Evolutionary conservation across 345 rosid species (phyloP).

Genomic region (Jatropha curcas): DNA sequence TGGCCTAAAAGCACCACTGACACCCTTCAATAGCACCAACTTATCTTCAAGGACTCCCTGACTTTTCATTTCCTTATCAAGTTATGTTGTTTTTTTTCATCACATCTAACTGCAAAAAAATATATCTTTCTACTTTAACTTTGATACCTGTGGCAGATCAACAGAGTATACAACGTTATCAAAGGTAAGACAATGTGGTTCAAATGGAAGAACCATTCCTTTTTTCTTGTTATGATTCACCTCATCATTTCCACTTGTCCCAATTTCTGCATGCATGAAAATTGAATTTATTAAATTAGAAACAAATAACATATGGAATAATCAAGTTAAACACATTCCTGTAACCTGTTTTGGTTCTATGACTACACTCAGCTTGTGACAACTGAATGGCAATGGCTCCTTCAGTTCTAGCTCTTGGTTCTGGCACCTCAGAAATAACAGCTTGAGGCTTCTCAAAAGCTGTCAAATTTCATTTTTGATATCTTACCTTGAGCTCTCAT

Average conservation of each 20-base stretch:
- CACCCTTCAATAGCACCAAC: constrained; percentile 65
- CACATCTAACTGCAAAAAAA: not conserved
- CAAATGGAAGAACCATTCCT: constrained; percentile 79
- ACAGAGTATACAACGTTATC: constrained; percentile 60
- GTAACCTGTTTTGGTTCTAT: not conserved
- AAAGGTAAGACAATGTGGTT: constrained; percentile 60
- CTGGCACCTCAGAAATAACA: constrained; percentile 30
- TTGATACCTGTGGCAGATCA: constrained; percentile 71
- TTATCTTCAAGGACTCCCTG: constrained; percentile 59
- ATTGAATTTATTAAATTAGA: not conserved
- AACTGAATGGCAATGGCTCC: constrained; percentile 12
- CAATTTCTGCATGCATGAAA: constrained; percentile 1
- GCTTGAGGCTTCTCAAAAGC: constrained; percentile 57
- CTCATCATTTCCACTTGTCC: not conserved
- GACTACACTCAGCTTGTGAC: constrained; percentile 3
- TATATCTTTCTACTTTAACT: not conserved
- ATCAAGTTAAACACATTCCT: not conserved
- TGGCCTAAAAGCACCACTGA: constrained; percentile 82
- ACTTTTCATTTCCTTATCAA: constrained; percentile 52
- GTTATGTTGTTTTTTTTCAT: not conserved
- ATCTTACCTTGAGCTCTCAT: not conserved
- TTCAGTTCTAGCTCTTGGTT: not conserved
- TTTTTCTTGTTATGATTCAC: constrained; percentile 32
- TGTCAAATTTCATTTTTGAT: constrained; percentile 23
- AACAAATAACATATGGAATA: not conserved